Conservation (phyloP, 768 basidiomycete species). For the Collybia sordida region DNA sequence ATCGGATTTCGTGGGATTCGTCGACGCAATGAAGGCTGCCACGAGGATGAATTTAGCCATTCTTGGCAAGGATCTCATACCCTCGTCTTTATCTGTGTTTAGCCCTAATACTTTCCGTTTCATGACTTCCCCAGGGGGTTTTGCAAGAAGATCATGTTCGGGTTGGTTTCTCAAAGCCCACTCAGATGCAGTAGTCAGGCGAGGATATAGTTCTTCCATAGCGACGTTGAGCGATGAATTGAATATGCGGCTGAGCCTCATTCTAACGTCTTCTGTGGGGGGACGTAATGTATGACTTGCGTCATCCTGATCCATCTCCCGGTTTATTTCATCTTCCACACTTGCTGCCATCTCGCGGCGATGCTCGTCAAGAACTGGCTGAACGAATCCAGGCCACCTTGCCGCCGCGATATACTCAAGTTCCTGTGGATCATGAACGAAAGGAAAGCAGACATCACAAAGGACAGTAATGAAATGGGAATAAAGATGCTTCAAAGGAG, state of each 20-base stretch:
- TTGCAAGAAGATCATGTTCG: conserved; percentile 35
- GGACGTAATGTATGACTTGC: conserved; percentile 25
- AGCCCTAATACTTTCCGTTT: background rate
- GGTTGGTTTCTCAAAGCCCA: conserved; percentile 60
- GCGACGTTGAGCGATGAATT: conserved; percentile 60
- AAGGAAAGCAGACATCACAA: conserved; percentile 60
- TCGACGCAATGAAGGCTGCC: conserved; percentile 79
- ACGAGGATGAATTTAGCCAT: conserved; percentile 77
- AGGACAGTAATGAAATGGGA: conserved; percentile 60
- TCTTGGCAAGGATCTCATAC: conserved; percentile 46
- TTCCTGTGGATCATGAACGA: conserved; percentile 66
- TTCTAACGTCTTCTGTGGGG: conserved; percentile 58
- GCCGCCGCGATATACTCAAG: conserved; percentile 76
- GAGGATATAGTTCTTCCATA: conserved; percentile 67
- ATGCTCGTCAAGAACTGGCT: conserved; percentile 61
- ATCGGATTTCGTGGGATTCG: conserved; percentile 81
- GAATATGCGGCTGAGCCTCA: conserved; percentile 66
- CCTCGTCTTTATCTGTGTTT: conserved; percentile 9
- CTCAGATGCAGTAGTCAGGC: conserved; percentile 58
- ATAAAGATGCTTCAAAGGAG: conserved; percentile 57
- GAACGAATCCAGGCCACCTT: conserved; percentile 78
- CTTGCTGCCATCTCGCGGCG: conserved; percentile 19
- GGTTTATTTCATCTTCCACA: conserved; percentile 22
- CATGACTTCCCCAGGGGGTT: conserved; percentile 19
- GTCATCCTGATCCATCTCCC: conserved; percentile 4